Evolutionary conservation across 1,284 basidiomycete genomes (phyloP).

Genomic region (Sutorius eximius): DNA sequence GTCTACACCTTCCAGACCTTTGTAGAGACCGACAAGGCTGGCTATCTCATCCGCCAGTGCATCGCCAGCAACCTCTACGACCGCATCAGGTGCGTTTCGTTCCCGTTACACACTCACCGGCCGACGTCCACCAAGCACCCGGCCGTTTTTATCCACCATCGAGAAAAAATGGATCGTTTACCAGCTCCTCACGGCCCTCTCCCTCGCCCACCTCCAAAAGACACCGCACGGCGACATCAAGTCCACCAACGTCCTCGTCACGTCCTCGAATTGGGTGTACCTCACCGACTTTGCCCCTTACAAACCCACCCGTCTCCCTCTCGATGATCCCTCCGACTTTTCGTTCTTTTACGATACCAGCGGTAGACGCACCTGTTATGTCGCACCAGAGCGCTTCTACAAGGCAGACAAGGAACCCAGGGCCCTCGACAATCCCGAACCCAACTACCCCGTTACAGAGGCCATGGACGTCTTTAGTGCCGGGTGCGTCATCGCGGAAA

Average conservation of each 20-base stretch:
- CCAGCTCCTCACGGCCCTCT: slow-evolving; percentile 85
- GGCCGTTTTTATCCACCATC: slow-evolving; percentile 87
- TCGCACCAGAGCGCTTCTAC: slow-evolving; percentile 97
- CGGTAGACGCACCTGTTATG: slow-evolving; percentile 89
- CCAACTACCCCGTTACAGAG: slow-evolving; percentile 82
- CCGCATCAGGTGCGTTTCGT: slow-evolving; percentile 81
- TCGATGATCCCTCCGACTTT: slow-evolving; percentile 97
- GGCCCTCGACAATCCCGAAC: slow-evolving; percentile 48
- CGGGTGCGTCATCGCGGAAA: slow-evolving; percentile 94
- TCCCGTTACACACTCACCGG: neutral
- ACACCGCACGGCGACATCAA: slow-evolving; percentile 97
- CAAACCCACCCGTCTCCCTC: slow-evolving; percentile 94
- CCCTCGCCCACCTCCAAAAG: slow-evolving; percentile 80
- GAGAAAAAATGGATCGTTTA: slow-evolving; percentile 99
- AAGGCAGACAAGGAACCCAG: slow-evolving; percentile 69
- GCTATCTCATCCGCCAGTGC: slow-evolving; percentile 95
- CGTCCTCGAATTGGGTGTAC: slow-evolving; percentile 94
- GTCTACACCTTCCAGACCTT: slow-evolving; percentile 90
- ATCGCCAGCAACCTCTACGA: slow-evolving; percentile 95
- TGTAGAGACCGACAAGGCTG: slow-evolving; percentile 94
- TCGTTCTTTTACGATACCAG: slow-evolving; percentile 98
- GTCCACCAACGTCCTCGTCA: slow-evolving; percentile 96
- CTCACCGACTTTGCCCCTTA: slow-evolving; percentile 96
- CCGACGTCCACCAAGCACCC: slow-evolving; percentile 60
- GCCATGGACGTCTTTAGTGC: slow-evolving; percentile 98